These are phyloP conservation scores for Spiraea crenata DNA, from an alignment of 331 rosid species.

Conservation along the genomic window DNA sequence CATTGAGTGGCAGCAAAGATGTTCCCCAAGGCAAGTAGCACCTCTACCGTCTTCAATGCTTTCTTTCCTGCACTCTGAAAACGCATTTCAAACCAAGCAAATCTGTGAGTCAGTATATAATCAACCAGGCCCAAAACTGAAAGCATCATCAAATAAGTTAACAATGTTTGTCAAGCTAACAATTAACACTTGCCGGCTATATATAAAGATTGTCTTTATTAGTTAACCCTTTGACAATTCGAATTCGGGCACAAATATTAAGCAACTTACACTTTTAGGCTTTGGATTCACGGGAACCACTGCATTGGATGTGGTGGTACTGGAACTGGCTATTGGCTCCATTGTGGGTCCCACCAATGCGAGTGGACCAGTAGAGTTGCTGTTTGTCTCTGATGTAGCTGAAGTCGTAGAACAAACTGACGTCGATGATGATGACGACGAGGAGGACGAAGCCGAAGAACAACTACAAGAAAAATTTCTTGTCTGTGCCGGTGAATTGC, in stretches of 20 bases:
- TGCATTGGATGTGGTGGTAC: not conserved
- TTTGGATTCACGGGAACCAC: not conserved
- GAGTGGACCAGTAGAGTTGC: not conserved
- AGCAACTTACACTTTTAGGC: not conserved
- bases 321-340: not conserved
- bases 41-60: not conserved
- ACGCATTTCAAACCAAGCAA: not conserved
- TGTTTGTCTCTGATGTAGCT: not conserved
- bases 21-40: slow-evolving; percentile 3
- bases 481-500: not conserved
- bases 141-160: too few species aligned
- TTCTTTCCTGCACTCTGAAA: not conserved
- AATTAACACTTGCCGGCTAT: not conserved
- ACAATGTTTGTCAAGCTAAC: too few species aligned
- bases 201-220: too few species aligned
- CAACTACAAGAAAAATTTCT: not conserved
- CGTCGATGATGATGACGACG: not conserved
- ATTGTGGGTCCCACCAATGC: not conserved
- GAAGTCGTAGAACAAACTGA: too few species aligned
- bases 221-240: too few species aligned
- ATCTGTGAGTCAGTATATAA: not conserved
- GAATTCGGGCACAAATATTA: too few species aligned
- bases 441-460: too few species aligned
- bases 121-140: too few species aligned
- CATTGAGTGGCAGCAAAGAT: slow-evolving; percentile 7